Conservation (phyloP, 257 asterid species). For the Gardenia jasminoides region DNA sequence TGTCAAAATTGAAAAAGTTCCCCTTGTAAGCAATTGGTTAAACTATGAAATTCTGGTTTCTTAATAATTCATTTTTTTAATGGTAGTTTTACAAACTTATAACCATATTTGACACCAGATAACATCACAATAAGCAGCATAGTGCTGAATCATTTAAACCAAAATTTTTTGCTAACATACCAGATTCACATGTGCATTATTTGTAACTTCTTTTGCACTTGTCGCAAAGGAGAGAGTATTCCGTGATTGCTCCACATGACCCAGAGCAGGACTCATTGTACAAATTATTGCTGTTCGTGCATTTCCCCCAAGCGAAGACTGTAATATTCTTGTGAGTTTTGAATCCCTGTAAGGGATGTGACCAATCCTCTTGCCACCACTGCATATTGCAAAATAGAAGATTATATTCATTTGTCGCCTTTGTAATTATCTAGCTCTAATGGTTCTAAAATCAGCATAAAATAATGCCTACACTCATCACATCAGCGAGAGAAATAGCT, state of each 20-base stretch:
- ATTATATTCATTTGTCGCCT: conserved; percentile 5
- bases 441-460: not conserved
- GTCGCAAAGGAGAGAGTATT: conserved; percentile 86
- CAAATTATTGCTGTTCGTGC: conserved; percentile 96
- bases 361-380: conserved; percentile 70
- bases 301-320: conserved; percentile 94
- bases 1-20: no score
- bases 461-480: not conserved
- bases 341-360: conserved; percentile 89
- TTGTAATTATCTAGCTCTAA: not conserved
- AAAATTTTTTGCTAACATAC: conserved; percentile 34
- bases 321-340: conserved; percentile 90
- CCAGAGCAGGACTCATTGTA: conserved; percentile 91
- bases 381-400: conserved; percentile 26
- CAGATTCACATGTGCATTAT: conserved; percentile 92
- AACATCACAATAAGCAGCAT: not conserved
- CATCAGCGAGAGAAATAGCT: not conserved
- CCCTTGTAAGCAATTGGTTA: not conserved
- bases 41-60: no score
- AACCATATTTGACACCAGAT: not conserved
- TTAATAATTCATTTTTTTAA: not conserved
- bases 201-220: conserved; percentile 93
- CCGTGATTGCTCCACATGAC: conserved; percentile 93
- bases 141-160: not conserved
- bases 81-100: not conserved